Base-by-base conservation (phyloP, 441 rosid species). In the Erodium moschatum region DNA sequence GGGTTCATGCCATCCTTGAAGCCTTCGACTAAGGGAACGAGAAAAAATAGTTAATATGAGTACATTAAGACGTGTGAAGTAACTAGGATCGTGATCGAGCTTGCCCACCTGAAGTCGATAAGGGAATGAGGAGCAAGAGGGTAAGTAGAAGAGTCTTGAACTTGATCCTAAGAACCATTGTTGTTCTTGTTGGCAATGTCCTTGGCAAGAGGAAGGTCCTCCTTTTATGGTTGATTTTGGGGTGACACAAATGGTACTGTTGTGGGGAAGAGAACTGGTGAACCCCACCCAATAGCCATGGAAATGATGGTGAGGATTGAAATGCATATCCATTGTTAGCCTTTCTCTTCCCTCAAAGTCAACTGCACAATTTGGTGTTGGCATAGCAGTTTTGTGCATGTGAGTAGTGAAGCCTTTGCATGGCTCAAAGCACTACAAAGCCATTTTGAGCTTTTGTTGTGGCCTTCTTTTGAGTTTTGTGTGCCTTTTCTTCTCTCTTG, bases 231-330 rank as follows among this genome's bases (percentile, higher is more conserved):
- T 18, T 44, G 56, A 44, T 52, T 52, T 44, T 44, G 13, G 38
- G n/a, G 48, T 20, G 46, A 56, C 5, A 33, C 19, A 50, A 50
- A 65, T 35, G 40, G 40, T 12, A 46, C 31, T 48, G 6, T 35
- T 35, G 40, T 27, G 27, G 44, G n/a, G 31, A 52, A 64, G 50
- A 35, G 15, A 38, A 46, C 62, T 16, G 75, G 83, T 75, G 81
- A 73, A 66, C 70, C 78, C 81, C 82, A 84, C 88, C 79, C 75
- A 77, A 70, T 67, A 60, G 79, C 83, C 75, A 70, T 67, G 50
- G 79, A 74, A 79, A 46, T 76, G 76, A 78, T 82, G 74, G 67
- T 71, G 75, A 77, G 52, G 11, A 10, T 46, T 50, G 58, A 29
- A 50, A 44, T 50, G 58, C 58, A 29, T 29, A 29, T 29, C 31